Base-by-base conservation (phyloP, 2,329 filamentous ascomycete species). In the Helicocarpus griseus region DNA sequence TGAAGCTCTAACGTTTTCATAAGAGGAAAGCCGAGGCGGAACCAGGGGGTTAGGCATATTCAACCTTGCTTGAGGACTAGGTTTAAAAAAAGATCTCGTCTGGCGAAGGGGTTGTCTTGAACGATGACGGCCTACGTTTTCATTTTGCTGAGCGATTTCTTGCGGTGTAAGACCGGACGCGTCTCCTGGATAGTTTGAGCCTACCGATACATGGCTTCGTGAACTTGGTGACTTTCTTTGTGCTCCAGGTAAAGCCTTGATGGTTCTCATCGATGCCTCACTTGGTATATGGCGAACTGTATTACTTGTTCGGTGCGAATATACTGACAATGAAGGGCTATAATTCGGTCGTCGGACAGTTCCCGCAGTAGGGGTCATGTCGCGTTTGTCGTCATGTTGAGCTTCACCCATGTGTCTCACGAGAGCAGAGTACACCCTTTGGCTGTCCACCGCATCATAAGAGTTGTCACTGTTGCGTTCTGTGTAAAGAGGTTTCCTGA, bases 341-440 rank as follows among this genome's bases (percentile, higher is more conserved):
- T 36, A 28, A 22, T 31, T 29, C 33, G 53, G 22, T 21, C 9
- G 11, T 13, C 43, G 48, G 28, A 40, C 5, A 2, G 22, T 28
- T 24, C 38, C 41, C 17, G 40, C 28, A 41, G 31, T 44, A 19
- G 48, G 33, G 6, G 36, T 48, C 4, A 33, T 21, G 21, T 51
- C 40, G 2, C 48, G 47, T 19, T 47, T 48, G 3, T 47, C n/a
- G 8, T 39, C 38, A 22, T 26, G 29, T 19, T 39, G 26, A 29
- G 54, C 56, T 48, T 61, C 54, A 28, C 61, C 60, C 35, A 67
- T 65, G 50, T 60, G 57, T 51, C 59, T 62, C 53, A 65, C 59
- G 21, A 68, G 55, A 36, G 64, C 65, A 22, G 64, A 67, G 49
- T 66, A 68, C 9, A 68, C 52, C 17, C 63, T 54, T 46, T 66